phyloP scores from a whole-genome alignment of 495 filamentous ascomycete species.

The Clavariopsis aquatica region DNA sequence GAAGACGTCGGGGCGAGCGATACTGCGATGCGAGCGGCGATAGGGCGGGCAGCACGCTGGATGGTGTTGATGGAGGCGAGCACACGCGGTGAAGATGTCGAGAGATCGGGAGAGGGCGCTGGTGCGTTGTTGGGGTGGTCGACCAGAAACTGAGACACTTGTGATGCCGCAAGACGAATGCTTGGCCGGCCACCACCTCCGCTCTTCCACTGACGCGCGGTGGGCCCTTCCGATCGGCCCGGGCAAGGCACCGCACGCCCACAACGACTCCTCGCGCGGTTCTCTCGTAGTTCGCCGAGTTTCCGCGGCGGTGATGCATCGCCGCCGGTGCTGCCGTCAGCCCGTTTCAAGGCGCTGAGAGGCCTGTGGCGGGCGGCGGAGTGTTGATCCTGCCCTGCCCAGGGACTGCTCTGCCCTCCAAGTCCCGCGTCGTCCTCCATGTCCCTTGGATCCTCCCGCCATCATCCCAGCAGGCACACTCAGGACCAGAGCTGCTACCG shows the following conservation, averaged over 20 bases:
- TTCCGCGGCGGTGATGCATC: background rate
- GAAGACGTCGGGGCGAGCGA: slow-evolving; percentile 4
- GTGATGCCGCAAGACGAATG: slow-evolving; percentile 1
- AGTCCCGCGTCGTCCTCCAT: too few relatives aligned
- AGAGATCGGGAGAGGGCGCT: slow-evolving; percentile 14
- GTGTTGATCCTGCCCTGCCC: background rate
- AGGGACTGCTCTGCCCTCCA: background rate
- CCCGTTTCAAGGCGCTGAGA: background rate
- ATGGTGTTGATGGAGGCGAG: background rate
- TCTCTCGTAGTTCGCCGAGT: background rate
- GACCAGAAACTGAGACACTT: slow-evolving; percentile 9
- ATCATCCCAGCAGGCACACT: background rate
- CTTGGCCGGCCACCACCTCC: background rate
- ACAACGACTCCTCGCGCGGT: background rate
- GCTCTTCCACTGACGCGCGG: background rate
- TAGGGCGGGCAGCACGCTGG: background rate
- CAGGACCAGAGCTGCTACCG: background rate
- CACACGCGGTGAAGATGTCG: background rate
- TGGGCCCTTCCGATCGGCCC: background rate
- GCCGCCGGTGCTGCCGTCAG: background rate
- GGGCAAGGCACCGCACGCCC: too few relatives aligned
- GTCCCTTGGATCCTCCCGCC: background rate
- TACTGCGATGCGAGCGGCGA: background rate
- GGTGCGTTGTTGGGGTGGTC: background rate
- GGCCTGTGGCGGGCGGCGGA: background rate